Conservation (phyloP, 2,329 filamentous ascomycete genomes). For the Hypoxylon sp. region DNA sequence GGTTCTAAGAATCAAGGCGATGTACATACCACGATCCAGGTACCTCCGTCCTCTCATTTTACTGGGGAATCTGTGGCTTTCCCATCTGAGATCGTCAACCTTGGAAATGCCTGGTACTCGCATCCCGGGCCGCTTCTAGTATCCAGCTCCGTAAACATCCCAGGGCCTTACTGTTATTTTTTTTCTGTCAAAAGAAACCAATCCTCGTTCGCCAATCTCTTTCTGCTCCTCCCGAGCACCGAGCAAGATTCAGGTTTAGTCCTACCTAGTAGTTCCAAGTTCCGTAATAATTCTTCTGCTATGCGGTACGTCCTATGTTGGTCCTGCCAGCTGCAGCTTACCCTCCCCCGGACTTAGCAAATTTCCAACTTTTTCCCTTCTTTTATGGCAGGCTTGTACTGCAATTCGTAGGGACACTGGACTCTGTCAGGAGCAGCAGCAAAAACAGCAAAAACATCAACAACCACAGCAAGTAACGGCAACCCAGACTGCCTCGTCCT, state of each 20-base stretch:
- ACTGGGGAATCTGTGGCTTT: constrained; percentile 41
- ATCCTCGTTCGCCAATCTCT: constrained; percentile 44
- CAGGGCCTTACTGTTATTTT: constrained; percentile 32
- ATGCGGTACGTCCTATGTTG: constrained; percentile 41
- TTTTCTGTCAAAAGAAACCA: constrained; percentile 34
- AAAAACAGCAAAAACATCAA: constrained; percentile 21
- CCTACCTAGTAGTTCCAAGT: no score
- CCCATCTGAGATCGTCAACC: constrained; percentile 39
- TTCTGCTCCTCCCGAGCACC: constrained; percentile 33
- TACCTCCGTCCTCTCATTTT: constrained; percentile 33
- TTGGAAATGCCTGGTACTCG: constrained; percentile 18
- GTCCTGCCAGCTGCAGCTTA: constrained; percentile 37
- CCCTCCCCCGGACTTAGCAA: constrained; percentile 38
- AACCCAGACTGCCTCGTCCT: constrained; percentile 10
- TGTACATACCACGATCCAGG: constrained; percentile 6
- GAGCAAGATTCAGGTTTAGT: constrained; percentile 28
- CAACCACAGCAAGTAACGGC: constrained; percentile 15
- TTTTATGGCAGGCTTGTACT: constrained; percentile 25
- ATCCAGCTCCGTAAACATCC: constrained; percentile 45
- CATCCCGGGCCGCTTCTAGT: constrained; percentile 39
- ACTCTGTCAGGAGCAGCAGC: constrained; percentile 27
- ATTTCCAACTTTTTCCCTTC: constrained; percentile 31
- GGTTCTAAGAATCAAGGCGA: not conserved
- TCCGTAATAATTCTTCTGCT: constrained; percentile 40
- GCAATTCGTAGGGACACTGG: constrained; percentile 25